These are phyloP conservation scores for Chloranthus sessilifolius DNA, from an alignment of 164 flowering plant species.

Conservation along the genomic window DNA sequence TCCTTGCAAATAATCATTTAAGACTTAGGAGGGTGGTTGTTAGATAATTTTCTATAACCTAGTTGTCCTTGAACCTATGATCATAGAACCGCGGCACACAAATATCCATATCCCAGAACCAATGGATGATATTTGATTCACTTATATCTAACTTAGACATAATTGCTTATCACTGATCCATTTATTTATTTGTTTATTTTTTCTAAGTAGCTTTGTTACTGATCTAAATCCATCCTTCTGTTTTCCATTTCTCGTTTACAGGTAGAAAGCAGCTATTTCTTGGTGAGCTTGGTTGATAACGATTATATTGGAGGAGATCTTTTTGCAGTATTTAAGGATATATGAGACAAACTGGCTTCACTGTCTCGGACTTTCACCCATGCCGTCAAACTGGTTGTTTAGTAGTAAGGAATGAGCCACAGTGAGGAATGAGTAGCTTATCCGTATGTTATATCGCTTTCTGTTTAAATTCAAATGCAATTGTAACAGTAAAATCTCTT, in stretches of 20 bases:
- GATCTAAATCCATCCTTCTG: too few species aligned
- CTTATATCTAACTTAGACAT: background rate
- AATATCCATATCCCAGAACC: background rate
- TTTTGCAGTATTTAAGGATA: constrained; percentile 58
- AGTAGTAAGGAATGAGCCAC: constrained; percentile 1
- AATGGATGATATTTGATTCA: background rate
- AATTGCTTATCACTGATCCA: background rate
- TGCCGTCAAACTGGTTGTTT: background rate
- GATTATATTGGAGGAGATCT: constrained; percentile 73
- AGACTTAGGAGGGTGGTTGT: background rate
- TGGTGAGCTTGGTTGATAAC: constrained; percentile 93
- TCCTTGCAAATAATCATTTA: background rate
- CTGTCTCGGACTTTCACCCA: background rate
- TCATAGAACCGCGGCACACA: background rate
- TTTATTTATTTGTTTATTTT: background rate
- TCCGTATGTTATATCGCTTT: too few species aligned
- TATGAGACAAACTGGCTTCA: background rate
- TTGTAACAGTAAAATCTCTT: too few species aligned
- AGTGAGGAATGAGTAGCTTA: too few species aligned
- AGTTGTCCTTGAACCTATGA: background rate
- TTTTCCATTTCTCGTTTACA: constrained; percentile 22
- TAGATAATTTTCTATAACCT: background rate
- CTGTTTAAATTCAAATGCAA: too few species aligned
- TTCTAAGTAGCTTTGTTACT: too few species aligned
- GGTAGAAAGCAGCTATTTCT: constrained; percentile 61